Conservation (phyloP, 805 yeast genomes). For the Torulaspora quercuum region DNA sequence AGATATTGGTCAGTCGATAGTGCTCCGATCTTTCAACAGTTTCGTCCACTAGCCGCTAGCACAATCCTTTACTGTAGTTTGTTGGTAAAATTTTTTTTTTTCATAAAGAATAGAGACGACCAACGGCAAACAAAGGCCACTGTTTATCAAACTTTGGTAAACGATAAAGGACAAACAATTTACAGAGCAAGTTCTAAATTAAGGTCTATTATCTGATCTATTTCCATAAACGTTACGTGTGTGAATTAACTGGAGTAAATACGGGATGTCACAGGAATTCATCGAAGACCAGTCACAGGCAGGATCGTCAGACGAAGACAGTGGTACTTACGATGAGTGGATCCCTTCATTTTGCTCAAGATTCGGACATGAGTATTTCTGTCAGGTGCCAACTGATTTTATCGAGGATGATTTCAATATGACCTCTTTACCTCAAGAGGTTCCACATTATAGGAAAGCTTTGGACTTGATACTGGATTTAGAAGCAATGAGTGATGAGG, state of each 20-base stretch:
- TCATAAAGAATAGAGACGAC: too few relatives aligned
- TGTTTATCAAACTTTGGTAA: too few relatives aligned
- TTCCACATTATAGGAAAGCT: constrained; percentile 89
- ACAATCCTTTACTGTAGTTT: too few relatives aligned
- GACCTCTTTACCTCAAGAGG: constrained; percentile 80
- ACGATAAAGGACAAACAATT: too few relatives aligned
- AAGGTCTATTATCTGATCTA: too few relatives aligned
- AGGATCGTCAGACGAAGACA: constrained; percentile 28
- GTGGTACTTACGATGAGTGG: constrained; percentile 60
- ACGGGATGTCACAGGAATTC: constrained; percentile 26
- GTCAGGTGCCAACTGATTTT: constrained; percentile 86
- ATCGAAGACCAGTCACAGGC: constrained; percentile 24
- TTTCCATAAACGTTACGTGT: too few relatives aligned
- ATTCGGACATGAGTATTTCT: constrained; percentile 86
- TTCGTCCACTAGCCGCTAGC: too few relatives aligned
- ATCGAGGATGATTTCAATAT: constrained; percentile 95
- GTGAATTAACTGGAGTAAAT: background rate
- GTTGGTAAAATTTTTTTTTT: too few relatives aligned
- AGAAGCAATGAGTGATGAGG: constrained; percentile 49
- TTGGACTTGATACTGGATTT: constrained; percentile 85
- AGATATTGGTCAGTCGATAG: too few relatives aligned
- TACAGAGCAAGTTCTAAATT: too few relatives aligned
- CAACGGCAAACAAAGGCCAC: too few relatives aligned
- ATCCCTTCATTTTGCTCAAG: constrained; percentile 72
- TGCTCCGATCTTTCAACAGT: too few relatives aligned